Evolutionary conservation across 495 filamentous ascomycete genomes (phyloP), one percentile per base, ranked within the genome.

Genomic region (Glonium stellatum): DNA sequence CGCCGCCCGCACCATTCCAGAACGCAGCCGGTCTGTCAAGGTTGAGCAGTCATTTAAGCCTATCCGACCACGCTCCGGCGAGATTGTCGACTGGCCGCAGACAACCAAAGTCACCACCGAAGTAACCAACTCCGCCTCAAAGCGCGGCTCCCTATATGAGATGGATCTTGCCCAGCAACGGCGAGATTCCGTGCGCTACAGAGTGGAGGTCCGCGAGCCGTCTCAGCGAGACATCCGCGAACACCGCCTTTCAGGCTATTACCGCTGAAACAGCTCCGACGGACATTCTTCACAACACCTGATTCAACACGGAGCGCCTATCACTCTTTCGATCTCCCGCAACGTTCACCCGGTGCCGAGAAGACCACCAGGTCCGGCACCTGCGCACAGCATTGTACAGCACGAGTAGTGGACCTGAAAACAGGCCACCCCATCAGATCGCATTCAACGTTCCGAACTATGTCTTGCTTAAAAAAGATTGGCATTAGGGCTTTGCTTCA

Each of bases 161-260:
- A 54, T 61, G n/a, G 71, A 73, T 41, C 48, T 66, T 25, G 55
- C 36, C 11, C 42, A 58, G 15, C 64, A 66, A 35, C 67, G 67
- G 10, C 68, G 59, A 23, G 69, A 65, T 34, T 63, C 61, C 1
- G 21, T 52, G 44, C 48, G 49, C 13, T 73, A 73, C 63, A 52
- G 58, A n/a, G 70, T 73, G 34, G 71, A 73, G 54, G 61, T 71
- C 39, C 65, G 69, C 25, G 67, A 73, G 54, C 71, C 71, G 27
- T 55, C 64, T n/a, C 48, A 41, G 34, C 63, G 70, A 35, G 67
- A 71, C 21, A 34, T 62, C 48, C 66, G 61, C 51, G 67, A 71
- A 57, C 59, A 60, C 59, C 65, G 66, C 34, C 61, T 49, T 48
- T 68, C 66, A 5, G 67, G 67, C 31, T 67, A 67, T 55, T 69